These are phyloP conservation scores for Mycena olivaceomarginata DNA, from an alignment of 768 basidiomycete species.

Conservation along the genomic window DNA sequence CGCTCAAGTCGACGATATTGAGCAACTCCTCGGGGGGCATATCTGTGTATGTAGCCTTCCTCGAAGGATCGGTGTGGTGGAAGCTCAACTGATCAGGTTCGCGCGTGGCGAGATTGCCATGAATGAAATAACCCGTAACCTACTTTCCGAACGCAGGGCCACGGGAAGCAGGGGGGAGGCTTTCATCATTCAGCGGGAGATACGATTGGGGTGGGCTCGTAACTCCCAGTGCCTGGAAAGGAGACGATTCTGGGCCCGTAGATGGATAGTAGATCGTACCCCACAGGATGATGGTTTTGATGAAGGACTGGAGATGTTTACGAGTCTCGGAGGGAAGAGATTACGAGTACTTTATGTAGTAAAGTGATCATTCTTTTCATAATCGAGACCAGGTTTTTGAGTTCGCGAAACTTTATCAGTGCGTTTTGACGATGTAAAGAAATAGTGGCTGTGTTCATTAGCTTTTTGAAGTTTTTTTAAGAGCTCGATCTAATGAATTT, in stretches of 20 bases:
- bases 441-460: too few species aligned
- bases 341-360: too few species aligned
- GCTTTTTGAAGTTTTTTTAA: too few species aligned
- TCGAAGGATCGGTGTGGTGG: slow-evolving; percentile 13
- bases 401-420: too few species aligned
- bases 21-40: not conserved
- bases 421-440: too few species aligned
- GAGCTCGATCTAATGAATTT: too few species aligned
- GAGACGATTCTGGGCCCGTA: not conserved
- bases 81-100: slow-evolving; percentile 15
- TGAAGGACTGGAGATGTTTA: slow-evolving; percentile 36
- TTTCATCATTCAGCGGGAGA: slow-evolving; percentile 26
- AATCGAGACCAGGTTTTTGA: too few species aligned
- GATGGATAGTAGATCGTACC: slow-evolving; percentile 43
- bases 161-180: slow-evolving; percentile 20
- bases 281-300: slow-evolving; percentile 50
- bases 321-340: slow-evolving; percentile 13
- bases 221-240: slow-evolving; percentile 34
- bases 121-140: not conserved
- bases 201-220: slow-evolving; percentile 11
- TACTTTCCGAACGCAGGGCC: slow-evolving; percentile 33
- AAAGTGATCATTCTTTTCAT: too few species aligned
- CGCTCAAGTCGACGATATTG: not conserved
- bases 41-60: slow-evolving; percentile 12
- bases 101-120: slow-evolving; percentile 12